Conservation (phyloP, 1,284 basidiomycete genomes). For the Trichosporon sp. region DNA sequence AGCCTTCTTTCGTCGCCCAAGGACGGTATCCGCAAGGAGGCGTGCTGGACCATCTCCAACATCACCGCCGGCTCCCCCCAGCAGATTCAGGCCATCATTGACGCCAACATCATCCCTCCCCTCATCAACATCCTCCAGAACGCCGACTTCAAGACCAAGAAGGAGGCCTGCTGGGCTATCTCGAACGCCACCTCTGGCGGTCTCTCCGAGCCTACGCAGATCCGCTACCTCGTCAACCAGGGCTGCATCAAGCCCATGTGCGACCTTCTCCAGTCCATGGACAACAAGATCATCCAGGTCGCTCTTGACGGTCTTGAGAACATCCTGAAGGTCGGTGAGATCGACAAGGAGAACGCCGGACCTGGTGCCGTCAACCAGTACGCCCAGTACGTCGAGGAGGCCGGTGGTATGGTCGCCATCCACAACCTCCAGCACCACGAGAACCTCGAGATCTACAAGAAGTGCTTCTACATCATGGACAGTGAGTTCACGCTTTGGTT, state of each 20-base stretch:
- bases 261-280: constrained; percentile 93
- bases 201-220: constrained; percentile 92
- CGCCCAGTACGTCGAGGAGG: constrained; percentile 92
- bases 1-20: constrained; percentile 90
- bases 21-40: constrained; percentile 85
- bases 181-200: constrained; percentile 98
- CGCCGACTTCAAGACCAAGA: constrained; percentile 98
- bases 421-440: constrained; percentile 99
- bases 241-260: constrained; percentile 99
- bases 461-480: constrained; percentile 99
- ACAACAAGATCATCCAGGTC: constrained; percentile 98
- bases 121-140: constrained; percentile 97
- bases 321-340: constrained; percentile 96
- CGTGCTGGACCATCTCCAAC: constrained; percentile 99
- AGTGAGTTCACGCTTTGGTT: constrained; percentile 48
- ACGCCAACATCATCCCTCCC: constrained; percentile 82
- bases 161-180: constrained; percentile 99
- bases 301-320: constrained; percentile 97
- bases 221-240: constrained; percentile 94
- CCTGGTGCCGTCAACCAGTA: constrained; percentile 88
- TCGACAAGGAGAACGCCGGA: constrained; percentile 80
- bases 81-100: constrained; percentile 82
- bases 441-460: constrained; percentile 98
- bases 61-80: constrained; percentile 93
- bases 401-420: constrained; percentile 96